Evolutionary conservation across 2,329 filamentous ascomycete genomes (phyloP), one percentile per base, ranked within the genome.

Genomic region (Orbilia quercus): DNA sequence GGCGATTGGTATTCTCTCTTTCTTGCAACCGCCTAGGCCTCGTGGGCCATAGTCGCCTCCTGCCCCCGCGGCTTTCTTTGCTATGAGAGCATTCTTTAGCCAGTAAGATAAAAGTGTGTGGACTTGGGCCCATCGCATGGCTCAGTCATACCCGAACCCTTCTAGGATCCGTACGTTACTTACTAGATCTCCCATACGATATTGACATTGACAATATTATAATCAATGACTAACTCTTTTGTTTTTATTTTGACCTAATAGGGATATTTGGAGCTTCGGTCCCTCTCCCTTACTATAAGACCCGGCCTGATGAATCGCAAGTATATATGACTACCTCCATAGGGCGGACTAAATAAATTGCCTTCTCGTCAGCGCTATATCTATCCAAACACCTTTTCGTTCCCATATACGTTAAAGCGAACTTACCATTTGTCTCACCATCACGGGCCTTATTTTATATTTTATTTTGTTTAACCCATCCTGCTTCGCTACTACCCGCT

Each of bases 341-440:
- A 38, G 40, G n/a, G 36, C 38, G 42, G 20, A 71, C 50, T 71
- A 53, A 50, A 73, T 73, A 73, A 60, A 73, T 73, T 72, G 67
- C 67, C 67, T 60, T 58, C 59, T 23, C 54, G 42, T 66, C 69
- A 66, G 69, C 69, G 28, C 47, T 42, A 34, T 62, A 42, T 70
- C 51, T 60, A 51, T n/a, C n/a, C n/a, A n/a, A n/a, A n/a, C n/a
- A 57, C 69, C 50, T 23, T 42, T 62, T 65, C 69, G 28, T 59
- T 66, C 55, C 20, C 64, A 69, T 54, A 69, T 69, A 60, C 45
- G 55, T 48, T 34, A 69, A 55, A 55, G 54, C 58, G 60, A 59
- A 53, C 60, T 66, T 73, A 45, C 69, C 54, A 73, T 66, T 69
- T 73, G 69, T 73, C 69, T 73, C 62, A 73, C 51, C 53, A 42